Conservation (phyloP, 225 moss, liverwort and hornwort species). For the Sphagnum tenellum region DNA sequence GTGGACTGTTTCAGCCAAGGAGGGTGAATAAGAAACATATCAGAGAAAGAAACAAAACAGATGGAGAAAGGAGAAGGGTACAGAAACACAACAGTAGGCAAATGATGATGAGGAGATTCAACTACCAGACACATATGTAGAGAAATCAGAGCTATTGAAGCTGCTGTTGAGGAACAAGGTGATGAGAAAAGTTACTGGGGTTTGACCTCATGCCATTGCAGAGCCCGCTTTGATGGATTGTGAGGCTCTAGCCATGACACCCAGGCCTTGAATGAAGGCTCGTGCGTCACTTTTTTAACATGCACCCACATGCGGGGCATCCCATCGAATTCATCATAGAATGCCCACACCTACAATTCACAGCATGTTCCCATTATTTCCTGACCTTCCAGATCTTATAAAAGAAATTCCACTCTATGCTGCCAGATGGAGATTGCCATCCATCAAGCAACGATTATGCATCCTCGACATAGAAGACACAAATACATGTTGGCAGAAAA, state of each 20-base stretch:
- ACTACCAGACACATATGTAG: no score
- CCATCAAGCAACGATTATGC: no score
- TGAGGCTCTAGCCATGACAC: conserved; percentile 20
- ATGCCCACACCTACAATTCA: conserved; percentile 25
- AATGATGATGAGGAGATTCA: no score
- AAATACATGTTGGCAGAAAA: no score
- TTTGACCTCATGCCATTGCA: conserved; percentile 12
- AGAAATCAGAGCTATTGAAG: no score
- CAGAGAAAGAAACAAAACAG: neutral
- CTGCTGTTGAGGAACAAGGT: neutral
- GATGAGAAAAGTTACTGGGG: neutral
- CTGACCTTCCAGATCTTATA: no score
- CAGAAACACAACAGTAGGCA: no score
- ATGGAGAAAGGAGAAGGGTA: no score
- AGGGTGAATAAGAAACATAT: neutral
- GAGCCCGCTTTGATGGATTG: conserved; percentile 9
- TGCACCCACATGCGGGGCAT: conserved; percentile 29
- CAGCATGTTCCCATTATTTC: no score
- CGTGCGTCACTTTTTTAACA: conserved; percentile 9
- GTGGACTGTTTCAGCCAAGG: conserved; percentile 11
- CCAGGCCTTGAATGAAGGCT: conserved; percentile 13
- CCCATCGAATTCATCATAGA: conserved; percentile 29
- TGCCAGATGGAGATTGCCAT: no score
- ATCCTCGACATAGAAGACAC: no score
- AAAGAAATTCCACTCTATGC: no score